Base-by-base conservation (phyloP, 306 rosid genomes). In the Calophaca sinica region DNA sequence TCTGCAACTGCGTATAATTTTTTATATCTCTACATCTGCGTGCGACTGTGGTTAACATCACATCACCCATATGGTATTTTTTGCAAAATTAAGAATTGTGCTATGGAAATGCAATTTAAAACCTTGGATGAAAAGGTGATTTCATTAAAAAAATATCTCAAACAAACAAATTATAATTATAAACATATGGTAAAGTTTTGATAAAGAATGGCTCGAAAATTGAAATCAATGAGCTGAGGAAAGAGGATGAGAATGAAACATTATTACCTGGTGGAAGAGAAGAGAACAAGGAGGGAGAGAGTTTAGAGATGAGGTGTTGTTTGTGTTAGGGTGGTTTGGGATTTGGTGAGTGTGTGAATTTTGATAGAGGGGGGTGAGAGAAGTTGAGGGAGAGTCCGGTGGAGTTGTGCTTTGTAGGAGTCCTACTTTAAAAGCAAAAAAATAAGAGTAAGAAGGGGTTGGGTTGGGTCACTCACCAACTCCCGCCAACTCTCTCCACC, bases 391-490 rank as follows among this genome's bases (percentile, higher is more conserved):
- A 48, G 71, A 45, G 85, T 39, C 54, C 3, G n/a, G 32, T 31
- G 44, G 35, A 4, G 32, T 32, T 33, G 12, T 50, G 77, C 0
- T 32, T 62, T 28, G 32, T 31, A 13, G 26, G 41, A 44, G 45
- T 72, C 59, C 38, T 15, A 46, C 53, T 35, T 75, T 77, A 67
- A 29, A 77, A 72, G 78, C 44, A 5, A 55, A 9, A 45, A 39
- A 44, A 0, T 20, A 13, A 4, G 42, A 44, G 61, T 6, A 65
- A 45, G 64, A 6, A 42, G 54, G 58, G 13, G 62, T 9, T 41
- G 61, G 79, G 74, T 51, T 55, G 44, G 57, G 36, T 71, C 53
- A 71, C 62, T 80, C 84, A 80, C 84, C 84, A 80, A 80, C 84
- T 65, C 84, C 79, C 79, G 64, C 84, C 84, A 68, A 80, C 84